Percentiles rank a stretch among this genome's conserved stretches.
Evolutionary conservation across 208 protist genomes (phyloP).

Genomic region (Leishmania martiniquensis): DNA sequence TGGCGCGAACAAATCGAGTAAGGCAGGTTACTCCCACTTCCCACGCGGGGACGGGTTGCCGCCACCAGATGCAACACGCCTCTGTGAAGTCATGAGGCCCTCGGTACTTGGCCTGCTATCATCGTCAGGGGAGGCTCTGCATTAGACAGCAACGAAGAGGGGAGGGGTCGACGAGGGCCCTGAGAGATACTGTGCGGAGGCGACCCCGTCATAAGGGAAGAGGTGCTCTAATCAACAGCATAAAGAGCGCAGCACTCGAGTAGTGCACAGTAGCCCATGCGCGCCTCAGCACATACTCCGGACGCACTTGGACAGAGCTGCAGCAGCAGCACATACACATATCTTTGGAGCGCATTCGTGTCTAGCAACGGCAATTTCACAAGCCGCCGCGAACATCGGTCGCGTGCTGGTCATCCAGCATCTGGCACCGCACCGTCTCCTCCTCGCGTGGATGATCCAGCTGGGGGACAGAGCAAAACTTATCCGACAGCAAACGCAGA

Average conservation of each 20-base stretch:
- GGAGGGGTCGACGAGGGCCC: no score
- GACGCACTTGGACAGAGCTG: background rate
- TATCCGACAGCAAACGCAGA: conserved; percentile 20
- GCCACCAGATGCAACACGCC: no score
- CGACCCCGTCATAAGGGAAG: no score
- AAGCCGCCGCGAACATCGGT: background rate
- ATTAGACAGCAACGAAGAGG: no score
- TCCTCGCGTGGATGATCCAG: conserved; percentile 26
- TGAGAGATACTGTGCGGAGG: no score
- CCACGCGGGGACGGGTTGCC: no score
- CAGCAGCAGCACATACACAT: background rate
- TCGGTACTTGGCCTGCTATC: no score
- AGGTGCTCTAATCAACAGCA: no score
- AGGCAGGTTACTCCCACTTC: background rate
- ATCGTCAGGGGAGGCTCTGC: no score
- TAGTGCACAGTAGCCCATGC: background rate
- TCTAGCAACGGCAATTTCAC: background rate
- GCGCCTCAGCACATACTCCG: background rate
- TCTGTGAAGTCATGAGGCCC: no score
- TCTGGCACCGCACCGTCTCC: conserved; percentile 43
- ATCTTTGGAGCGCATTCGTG: background rate
- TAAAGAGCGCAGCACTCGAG: background rate
- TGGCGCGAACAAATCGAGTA: background rate
- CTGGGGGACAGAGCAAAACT: conserved; percentile 31
- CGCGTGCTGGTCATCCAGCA: conserved; percentile 18